A percentile compares a stretch with the other conserved stretches of the same genome.
phyloP scores from a whole-genome alignment of 192 early-diverging fungal genomes.

The Coemansia sp. region DNA sequence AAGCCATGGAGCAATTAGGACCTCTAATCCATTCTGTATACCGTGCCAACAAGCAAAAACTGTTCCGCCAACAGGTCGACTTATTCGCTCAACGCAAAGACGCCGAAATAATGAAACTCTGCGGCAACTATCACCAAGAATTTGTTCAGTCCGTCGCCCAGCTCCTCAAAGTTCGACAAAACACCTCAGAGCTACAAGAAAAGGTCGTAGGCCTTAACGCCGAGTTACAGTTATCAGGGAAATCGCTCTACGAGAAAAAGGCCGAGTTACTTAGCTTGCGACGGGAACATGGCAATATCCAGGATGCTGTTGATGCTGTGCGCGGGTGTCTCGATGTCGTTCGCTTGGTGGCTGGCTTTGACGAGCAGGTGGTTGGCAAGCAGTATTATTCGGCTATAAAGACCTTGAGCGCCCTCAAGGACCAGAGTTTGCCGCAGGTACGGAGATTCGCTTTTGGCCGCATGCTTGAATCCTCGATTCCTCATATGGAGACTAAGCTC shows the following conservation, averaged over 20 bases:
- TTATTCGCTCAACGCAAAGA: constrained; percentile 86
- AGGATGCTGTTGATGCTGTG: constrained; percentile 78
- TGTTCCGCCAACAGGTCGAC: constrained; percentile 85
- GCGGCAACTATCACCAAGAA: constrained; percentile 92
- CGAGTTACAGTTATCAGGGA: constrained; percentile 82
- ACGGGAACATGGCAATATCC: constrained; percentile 83
- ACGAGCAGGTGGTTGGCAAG: constrained; percentile 72
- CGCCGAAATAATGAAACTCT: constrained; percentile 96
- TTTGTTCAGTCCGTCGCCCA: constrained; percentile 87
- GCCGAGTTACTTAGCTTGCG: constrained; percentile 73
- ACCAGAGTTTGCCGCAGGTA: constrained; percentile 72
- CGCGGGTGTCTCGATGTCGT: constrained; percentile 84
- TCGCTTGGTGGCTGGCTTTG: constrained; percentile 84
- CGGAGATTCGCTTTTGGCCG: constrained; percentile 83
- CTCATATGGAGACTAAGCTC: constrained; percentile 87
- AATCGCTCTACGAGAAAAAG: constrained; percentile 77
- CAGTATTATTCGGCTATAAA: constrained; percentile 93
- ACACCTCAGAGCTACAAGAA: constrained; percentile 79
- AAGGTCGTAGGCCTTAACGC: constrained; percentile 86
- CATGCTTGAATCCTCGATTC: constrained; percentile 83
- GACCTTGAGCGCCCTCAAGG: constrained; percentile 85
- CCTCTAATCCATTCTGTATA: constrained; percentile 90
- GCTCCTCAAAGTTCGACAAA: constrained; percentile 90
- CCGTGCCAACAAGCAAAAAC: constrained; percentile 80
- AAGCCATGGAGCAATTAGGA: constrained; percentile 80